These are phyloP conservation scores for Spiraea crenata DNA, from an alignment of 331 rosid species.

Conservation along the genomic window DNA sequence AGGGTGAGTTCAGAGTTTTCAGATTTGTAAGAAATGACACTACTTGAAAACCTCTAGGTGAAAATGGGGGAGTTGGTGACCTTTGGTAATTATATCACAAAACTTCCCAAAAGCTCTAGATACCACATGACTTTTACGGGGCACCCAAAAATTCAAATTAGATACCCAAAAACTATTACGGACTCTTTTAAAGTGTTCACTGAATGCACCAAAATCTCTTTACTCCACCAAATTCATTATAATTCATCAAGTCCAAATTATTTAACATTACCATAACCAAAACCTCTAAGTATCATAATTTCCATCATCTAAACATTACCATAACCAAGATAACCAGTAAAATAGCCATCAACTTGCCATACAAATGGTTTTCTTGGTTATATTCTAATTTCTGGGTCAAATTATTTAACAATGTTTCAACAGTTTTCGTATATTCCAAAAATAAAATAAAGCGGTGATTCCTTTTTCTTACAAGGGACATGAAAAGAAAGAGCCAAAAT, in stretches of 20 bases:
- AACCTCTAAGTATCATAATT: neutral
- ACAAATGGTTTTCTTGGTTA: neutral
- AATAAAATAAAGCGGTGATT: neutral
- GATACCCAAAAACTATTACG: neutral
- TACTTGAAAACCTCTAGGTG: too few species aligned
- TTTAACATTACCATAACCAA: neutral
- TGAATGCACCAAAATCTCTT: neutral
- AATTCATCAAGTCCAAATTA: neutral
- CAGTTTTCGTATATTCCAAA: neutral
- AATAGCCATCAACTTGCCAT: neutral
- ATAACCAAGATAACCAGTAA: conserved; percentile 1
- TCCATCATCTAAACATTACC: neutral
- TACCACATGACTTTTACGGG: neutral
- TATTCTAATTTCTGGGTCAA: neutral
- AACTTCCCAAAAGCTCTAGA: neutral
- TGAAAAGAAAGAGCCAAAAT: neutral
- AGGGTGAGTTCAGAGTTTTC: neutral
- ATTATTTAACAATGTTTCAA: neutral
- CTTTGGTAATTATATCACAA: too few species aligned
- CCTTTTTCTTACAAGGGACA: neutral
- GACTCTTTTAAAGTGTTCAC: neutral
- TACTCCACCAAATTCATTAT: neutral
- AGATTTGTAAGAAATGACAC: too few species aligned
- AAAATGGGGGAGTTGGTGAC: too few species aligned
- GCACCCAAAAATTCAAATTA: neutral